phyloP scores from a whole-genome alignment of 768 basidiomycete species.

The Boletus sp. region DNA sequence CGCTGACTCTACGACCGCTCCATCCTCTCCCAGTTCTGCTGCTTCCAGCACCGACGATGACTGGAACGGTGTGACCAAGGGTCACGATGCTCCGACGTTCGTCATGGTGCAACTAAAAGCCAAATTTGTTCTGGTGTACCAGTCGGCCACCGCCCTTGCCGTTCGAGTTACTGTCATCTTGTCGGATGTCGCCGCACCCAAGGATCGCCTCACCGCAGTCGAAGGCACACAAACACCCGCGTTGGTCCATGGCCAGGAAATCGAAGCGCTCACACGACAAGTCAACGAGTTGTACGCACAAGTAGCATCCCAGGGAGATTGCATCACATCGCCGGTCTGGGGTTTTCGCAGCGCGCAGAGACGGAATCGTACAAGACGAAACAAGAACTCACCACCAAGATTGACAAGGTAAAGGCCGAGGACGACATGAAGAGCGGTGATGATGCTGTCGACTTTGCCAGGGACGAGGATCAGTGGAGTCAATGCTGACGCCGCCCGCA shows the following conservation, averaged over 20 bases:
- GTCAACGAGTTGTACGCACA: constrained; percentile 4
- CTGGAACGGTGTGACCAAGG: not conserved
- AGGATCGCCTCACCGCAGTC: constrained; percentile 10
- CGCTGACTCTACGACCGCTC: not conserved
- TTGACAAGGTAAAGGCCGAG: not conserved
- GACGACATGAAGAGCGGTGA: constrained; percentile 1
- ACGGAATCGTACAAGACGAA: not conserved
- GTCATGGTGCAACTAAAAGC: not conserved
- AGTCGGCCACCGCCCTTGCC: not conserved
- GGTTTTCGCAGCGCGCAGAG: constrained; percentile 2
- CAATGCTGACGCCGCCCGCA: constrained; percentile 11
- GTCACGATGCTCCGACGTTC: not conserved
- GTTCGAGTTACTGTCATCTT: not conserved
- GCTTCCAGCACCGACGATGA: not conserved
- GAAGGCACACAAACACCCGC: constrained; percentile 1
- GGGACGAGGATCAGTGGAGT: too few relatives aligned
- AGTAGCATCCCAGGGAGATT: constrained; percentile 8
- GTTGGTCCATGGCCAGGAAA: not conserved
- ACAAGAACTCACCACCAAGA: constrained; percentile 9
- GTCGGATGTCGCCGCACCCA: constrained; percentile 12
- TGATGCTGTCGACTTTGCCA: not conserved
- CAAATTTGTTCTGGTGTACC: constrained; percentile 1
- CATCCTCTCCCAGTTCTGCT: not conserved
- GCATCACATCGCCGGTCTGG: constrained; percentile 2
- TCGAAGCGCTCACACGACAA: not conserved